Base-by-base conservation (phyloP, 139 green algal species). In the Haematococcus lacustris region DNA sequence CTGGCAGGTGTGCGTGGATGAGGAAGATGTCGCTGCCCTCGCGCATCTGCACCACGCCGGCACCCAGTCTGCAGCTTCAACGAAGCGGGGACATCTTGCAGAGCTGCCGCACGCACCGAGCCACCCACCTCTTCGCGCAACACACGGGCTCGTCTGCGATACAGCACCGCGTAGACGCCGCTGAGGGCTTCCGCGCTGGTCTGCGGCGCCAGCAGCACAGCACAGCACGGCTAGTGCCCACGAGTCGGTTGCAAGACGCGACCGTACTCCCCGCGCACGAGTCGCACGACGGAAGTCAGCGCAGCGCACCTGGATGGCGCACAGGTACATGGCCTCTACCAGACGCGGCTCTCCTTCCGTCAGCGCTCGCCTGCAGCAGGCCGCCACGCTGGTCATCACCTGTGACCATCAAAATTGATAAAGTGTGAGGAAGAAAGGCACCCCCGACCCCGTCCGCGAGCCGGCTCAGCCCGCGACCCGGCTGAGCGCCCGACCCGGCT, bases 291-390 rank as follows among this genome's bases (percentile, higher is more conserved):
- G 9, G 9, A 9, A 17, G 43, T 53, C 43, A 53, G 43, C 43
- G 43, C 43, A 9, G 43, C 39, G 69, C 33, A 43, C 34, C 35
- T 47, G 64, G 9, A 61, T 0, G 2, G 2, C 17, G 60, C 89
- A 96, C 41, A 97, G 77, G 76, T 96, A 97, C 84, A 96, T 88
- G 37, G 95, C 93, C 83, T 99, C 94, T 40, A 95, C 92, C 65
- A 99, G 82, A 1, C 95, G 82, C 0, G 95, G 89, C 23, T 86
- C 79, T 0, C 81, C 84, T 74, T 94, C 90, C 62, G 93, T 30
- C 25, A 99, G 83, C 0, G 93, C 91, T 30, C 83, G 78, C 47
- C 91, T 82, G 71, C 92, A 91, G 21, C 88, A 91, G 64, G 91
- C 76, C 25, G 82, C 83, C 41, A 88, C 81, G 1, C 80, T 81